Conservation (phyloP, 345 rosid species). For the Cardamine resedifolia region DNA sequence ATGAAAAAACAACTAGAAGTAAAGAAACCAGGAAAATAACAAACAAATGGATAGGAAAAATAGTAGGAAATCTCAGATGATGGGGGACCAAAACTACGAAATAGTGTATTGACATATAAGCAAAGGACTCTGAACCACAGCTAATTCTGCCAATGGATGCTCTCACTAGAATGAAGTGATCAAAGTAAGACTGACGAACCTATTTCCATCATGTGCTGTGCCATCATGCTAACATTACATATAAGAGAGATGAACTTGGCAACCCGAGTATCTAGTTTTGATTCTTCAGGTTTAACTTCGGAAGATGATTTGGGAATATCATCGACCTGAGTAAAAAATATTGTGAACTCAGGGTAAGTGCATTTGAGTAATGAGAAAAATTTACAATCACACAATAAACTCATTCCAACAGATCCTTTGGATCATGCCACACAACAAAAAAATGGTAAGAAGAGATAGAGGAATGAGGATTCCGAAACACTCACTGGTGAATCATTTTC, state of each 20-base stretch:
- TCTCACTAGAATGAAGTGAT: constrained; percentile 10
- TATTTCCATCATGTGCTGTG: constrained; percentile 92
- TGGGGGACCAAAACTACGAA: neutral
- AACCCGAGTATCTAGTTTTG: constrained; percentile 64
- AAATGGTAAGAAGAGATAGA: neutral
- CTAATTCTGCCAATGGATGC: neutral
- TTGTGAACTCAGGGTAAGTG: constrained; percentile 18
- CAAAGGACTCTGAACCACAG: neutral
- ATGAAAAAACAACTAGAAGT: constrained; percentile 12
- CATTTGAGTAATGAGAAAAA: neutral
- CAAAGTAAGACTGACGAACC: constrained; percentile 46
- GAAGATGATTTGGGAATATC: constrained; percentile 39
- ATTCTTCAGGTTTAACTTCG: constrained; percentile 55
- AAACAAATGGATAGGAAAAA: neutral
- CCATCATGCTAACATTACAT: constrained; percentile 89
- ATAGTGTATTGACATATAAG: neutral
- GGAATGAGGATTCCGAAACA: constrained; percentile 13
- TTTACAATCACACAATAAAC: neutral
- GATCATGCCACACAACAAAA: constrained; percentile 2
- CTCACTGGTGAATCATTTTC: constrained; percentile 58
- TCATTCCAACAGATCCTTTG: constrained; percentile 2
- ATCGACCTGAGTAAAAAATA: constrained; percentile 43
- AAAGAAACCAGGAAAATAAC: constrained; percentile 1
- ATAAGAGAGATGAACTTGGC: constrained; percentile 83
- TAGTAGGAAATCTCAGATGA: neutral